Evolutionary conservation across 768 basidiomycete species (phyloP), one percentile per base, ranked within the genome.

Genomic region (Lactifluus rugatus): DNA sequence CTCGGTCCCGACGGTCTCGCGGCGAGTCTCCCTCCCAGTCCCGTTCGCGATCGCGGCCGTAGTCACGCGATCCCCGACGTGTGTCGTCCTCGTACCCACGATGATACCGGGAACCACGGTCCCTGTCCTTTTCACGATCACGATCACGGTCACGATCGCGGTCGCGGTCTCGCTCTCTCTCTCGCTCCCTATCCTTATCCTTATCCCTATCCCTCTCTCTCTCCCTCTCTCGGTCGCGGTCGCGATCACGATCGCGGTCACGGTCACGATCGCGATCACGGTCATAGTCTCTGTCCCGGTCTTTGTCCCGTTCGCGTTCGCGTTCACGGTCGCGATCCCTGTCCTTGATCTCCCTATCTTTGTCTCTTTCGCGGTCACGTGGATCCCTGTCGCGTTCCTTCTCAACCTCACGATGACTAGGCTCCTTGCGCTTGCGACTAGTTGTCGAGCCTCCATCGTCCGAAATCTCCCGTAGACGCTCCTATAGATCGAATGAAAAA

Each of bases 361-460:
- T 69, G 42, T 75, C 67, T 23, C 58, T 44, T 17, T 74, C 72
- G 32, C 68, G 65, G 5, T 76, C 72, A 21, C 73, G 70, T 0
- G 78, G 71, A 37, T 82, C 81, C 23, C 72, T 70, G 25, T 70
- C 67, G 31, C 64, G 63, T 9, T 70, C 64, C 49, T 56, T 62
- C 13, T 64, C 63, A 19, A 42, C 54, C 28, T 68, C 67, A 25
- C 66, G 56, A 5, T 70, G 69, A 39, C 60, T 64, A 23, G 87
- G 89, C 60, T 92, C 90, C 69, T 90, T 91, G 58, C 90, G 81
- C 63, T 80, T 85, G 54, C 89, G 78, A 63, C 89, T 88, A 0
- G 87, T 88, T 1, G 85, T 84, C 0, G 89, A 91, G 4, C 73
- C 81, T 2, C 88, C 89, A 62, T 93, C 90, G 61, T 93, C 91